These are phyloP conservation scores for Apiospora rasikravindrae DNA, from an alignment of 2,329 filamentous ascomycete species.

Conservation along the genomic window DNA sequence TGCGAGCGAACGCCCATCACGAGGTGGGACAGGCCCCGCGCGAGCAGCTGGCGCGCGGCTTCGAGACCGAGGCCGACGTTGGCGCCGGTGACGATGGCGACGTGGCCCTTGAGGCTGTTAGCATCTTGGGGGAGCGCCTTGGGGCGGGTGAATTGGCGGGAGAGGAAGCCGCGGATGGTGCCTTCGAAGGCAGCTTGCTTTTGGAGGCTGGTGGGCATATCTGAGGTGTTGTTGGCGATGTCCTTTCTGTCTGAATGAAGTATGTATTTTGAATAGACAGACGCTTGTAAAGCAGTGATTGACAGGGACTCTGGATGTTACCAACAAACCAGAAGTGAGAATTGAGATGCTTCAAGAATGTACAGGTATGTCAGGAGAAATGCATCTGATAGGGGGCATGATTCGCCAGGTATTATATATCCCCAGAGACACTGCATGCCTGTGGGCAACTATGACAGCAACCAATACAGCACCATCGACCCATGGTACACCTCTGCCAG, in stretches of 20 bases:
- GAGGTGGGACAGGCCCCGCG: slow-evolving; percentile 37
- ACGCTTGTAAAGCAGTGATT: too few relatives aligned
- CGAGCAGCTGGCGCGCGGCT: slow-evolving; percentile 41
- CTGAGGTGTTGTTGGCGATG: neutral
- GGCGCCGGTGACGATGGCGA: slow-evolving; percentile 45
- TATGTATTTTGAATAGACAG: neutral
- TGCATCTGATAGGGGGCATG: neutral
- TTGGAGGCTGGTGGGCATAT: neutral
- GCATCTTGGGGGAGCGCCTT: slow-evolving; percentile 11
- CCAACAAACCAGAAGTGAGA: neutral
- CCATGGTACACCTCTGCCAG: neutral
- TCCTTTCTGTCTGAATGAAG: neutral
- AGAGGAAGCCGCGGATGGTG: slow-evolving; percentile 15
- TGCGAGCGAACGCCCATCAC: slow-evolving; percentile 44
- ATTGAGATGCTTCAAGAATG: neutral
- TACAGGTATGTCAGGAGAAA: neutral
- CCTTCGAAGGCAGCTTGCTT: slow-evolving; percentile 4
- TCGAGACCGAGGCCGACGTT: slow-evolving; percentile 39
- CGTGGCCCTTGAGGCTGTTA: slow-evolving; percentile 32
- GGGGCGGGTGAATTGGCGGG: slow-evolving; percentile 18
- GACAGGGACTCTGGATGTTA: neutral
- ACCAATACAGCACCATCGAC: neutral
- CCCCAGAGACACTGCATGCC: neutral
- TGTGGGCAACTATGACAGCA: neutral
- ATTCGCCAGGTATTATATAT: neutral